These are phyloP conservation scores for Skeletonema potamos DNA, from an alignment of 108 stramenopile genomes.

Conservation along the genomic window DNA sequence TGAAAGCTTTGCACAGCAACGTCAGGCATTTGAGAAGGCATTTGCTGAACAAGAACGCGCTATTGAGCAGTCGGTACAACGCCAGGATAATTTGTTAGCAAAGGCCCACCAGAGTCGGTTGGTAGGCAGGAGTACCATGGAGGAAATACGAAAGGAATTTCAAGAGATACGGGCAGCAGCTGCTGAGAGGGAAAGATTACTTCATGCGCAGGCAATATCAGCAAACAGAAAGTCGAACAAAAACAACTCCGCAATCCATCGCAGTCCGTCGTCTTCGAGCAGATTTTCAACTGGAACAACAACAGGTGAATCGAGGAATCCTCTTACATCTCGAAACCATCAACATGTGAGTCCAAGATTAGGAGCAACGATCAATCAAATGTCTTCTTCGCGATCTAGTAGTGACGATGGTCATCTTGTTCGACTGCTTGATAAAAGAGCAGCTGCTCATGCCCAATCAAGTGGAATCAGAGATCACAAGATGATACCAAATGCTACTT, in stretches of 20 bases:
- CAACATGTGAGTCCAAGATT: conserved; percentile 2
- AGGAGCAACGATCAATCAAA: background rate
- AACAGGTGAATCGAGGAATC: conserved; percentile 16
- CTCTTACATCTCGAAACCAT: conserved; percentile 2
- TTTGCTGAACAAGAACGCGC: conserved; percentile 45
- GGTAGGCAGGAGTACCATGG: conserved; percentile 30
- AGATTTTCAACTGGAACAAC: background rate
- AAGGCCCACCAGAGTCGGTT: conserved; percentile 28
- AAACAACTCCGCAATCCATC: conserved; percentile 1
- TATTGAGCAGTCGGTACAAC: conserved; percentile 37
- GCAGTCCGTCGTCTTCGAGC: conserved; percentile 12
- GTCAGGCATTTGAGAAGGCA: conserved; percentile 37
- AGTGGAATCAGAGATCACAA: background rate
- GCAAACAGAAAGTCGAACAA: conserved; percentile 30
- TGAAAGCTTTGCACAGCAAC: conserved; percentile 38
- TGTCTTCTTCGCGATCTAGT: background rate
- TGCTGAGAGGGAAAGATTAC: conserved; percentile 36
- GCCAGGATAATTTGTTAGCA: conserved; percentile 25
- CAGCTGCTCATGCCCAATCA: conserved; percentile 28
- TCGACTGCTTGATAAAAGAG: conserved; percentile 43
- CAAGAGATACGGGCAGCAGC: conserved; percentile 40
- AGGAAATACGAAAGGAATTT: conserved; percentile 45
- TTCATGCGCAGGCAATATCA: conserved; percentile 35
- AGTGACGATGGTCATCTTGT: conserved; percentile 36
- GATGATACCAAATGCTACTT: conserved; percentile 8